Conservation (phyloP, 176 grass and related monocot species). For the Pontederia crassipes region DNA sequence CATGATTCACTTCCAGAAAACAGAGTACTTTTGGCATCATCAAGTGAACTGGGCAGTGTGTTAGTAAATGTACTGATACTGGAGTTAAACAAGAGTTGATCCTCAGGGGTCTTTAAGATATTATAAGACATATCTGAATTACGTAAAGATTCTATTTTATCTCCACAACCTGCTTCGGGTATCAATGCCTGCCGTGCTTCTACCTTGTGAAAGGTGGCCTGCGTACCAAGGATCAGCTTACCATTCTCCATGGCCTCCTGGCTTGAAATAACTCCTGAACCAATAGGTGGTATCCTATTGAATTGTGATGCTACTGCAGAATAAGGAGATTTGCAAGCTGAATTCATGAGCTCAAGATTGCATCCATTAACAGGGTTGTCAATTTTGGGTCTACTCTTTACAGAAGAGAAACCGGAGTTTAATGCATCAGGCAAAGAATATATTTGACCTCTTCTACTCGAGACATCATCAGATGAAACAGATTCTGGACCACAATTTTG, state of each 20-base stretch:
- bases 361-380: not conserved
- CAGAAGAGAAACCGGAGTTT: not conserved
- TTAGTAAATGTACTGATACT: conserved; percentile 19
- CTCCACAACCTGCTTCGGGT: conserved; percentile 10
- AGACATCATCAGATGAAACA: conserved; percentile 38
- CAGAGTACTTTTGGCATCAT: conserved; percentile 18
- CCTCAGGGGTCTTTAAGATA: conserved; percentile 28
- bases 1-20: conserved; percentile 23
- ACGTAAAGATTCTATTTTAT: conserved; percentile 21
- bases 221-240: not conserved
- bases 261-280: conserved; percentile 20
- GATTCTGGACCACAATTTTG: conserved; percentile 33
- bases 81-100: conserved; percentile 32
- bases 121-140: conserved; percentile 29
- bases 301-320: not conserved
- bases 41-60: conserved; percentile 13
- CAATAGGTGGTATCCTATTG: conserved; percentile 6
- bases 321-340: not conserved
- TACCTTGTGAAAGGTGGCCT: conserved; percentile 20
- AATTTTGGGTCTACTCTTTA: not conserved
- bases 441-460: conserved; percentile 23
- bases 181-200: conserved; percentile 22
- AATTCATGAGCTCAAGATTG: not conserved
- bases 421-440: conserved; percentile 16
- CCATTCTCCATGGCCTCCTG: not conserved